These are phyloP conservation scores for Suillus ampliporus DNA, from an alignment of 768 basidiomycete species.

Conservation along the genomic window DNA sequence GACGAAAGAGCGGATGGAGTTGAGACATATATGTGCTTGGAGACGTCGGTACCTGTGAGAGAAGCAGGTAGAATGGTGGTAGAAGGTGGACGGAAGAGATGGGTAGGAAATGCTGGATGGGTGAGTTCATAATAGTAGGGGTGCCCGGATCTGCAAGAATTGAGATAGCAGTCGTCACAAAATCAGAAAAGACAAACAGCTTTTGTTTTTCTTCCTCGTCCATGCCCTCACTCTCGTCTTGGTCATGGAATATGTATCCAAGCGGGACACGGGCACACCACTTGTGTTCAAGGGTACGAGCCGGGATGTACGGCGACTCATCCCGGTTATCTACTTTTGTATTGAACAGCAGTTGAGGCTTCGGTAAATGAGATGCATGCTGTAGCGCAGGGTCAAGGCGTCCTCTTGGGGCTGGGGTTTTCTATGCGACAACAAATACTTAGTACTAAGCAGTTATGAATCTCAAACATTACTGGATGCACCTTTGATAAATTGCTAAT, in stretches of 20 bases:
- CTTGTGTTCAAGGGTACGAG: conserved; percentile 64
- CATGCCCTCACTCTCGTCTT: conserved; percentile 27
- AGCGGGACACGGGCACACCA: conserved; percentile 85
- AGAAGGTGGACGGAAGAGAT: conserved; percentile 60
- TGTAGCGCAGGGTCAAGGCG: conserved; percentile 66
- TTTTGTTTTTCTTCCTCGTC: conserved; percentile 27
- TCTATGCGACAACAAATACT: conserved; percentile 30
- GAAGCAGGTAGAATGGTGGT: conserved; percentile 58
- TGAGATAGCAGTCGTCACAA: neutral
- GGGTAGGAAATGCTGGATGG: conserved; percentile 70
- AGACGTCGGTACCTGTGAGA: conserved; percentile 53
- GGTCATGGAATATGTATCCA: conserved; percentile 58
- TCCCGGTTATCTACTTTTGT: conserved; percentile 61
- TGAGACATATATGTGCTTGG: conserved; percentile 70
- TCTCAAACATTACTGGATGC: conserved; percentile 11
- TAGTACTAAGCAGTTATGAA: conserved; percentile 14
- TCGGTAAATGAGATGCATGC: conserved; percentile 75
- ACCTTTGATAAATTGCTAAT: conserved; percentile 39
- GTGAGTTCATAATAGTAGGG: conserved; percentile 89
- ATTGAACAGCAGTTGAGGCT: conserved; percentile 83
- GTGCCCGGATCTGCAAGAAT: conserved; percentile 49
- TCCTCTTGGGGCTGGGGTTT: conserved; percentile 42
- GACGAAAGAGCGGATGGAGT: conserved; percentile 56
- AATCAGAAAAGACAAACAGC: conserved; percentile 15
- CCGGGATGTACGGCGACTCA: conserved; percentile 66